Evolutionary conservation across 129 eudicot species (phyloP), one percentile per base, ranked within the genome.

Genomic region (Deinandra increscens): DNA sequence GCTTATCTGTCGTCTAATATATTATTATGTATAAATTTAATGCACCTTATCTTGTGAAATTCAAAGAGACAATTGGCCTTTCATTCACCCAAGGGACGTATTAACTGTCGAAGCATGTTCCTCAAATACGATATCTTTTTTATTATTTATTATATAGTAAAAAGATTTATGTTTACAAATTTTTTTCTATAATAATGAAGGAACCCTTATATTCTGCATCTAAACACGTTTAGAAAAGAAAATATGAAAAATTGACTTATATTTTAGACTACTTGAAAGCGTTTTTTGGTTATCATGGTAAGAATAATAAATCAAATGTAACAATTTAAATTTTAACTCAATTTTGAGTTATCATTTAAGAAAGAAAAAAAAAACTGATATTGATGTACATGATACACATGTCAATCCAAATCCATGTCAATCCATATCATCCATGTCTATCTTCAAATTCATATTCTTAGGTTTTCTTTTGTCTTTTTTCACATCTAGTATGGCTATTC

Each of bases 31-130:
- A 9, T 22, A 56, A 6, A 36, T 63, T 64, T 39, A 26, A 51
- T 54, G 50, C 37, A 26, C 38, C n/a, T 68, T 45, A 22, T 64
- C 19, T 38, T 76, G 74, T 17, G 17, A 38, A 6, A 67, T 34
- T 26, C 31, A 76, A 69, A 69, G 75, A 69, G 75, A 76, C 75
- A 76, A 69, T 17, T 76, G 70, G 9, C 81, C 81, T 50, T 76
- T 76, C 75, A 49, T 17, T 38, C 65, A 60, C 14, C 69, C 65
- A 50, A 49, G 59, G 59, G 81, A 50, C 66, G 41, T 48, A 60
- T 49, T 39, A 31, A 38, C 70, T 60, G 42, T 29, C 19, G 26
- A 9, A 60, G 20, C 75, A 60, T 15, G 49, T 14, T 12, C 39
- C 13, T 55, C 61, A 55, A 55, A 13, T 58, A 6, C 39, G n/a